Percentiles rank a stretch among this genome's conserved stretches.
phyloP scores from a whole-genome alignment of 140 eudicot genomes.

The Oenanthe javanica region DNA sequence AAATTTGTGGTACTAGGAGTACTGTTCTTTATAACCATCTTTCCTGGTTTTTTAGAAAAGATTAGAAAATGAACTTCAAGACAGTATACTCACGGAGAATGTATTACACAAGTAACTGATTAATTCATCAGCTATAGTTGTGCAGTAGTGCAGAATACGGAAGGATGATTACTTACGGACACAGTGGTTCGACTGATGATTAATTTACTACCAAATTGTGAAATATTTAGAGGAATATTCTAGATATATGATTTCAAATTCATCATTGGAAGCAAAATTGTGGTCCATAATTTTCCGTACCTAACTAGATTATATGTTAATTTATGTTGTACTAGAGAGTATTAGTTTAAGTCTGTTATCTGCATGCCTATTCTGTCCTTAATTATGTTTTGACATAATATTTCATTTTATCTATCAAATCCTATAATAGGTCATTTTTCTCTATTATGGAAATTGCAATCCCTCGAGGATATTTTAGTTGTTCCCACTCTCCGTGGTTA shows the following conservation, averaged over 20 bases:
- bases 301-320: constrained; percentile 1
- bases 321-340: not conserved
- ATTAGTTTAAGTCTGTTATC: not conserved
- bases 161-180: not conserved
- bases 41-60: not conserved
- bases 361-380: not conserved
- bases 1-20: not conserved
- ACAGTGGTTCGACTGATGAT: not conserved
- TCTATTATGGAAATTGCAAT: not conserved
- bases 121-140: not conserved
- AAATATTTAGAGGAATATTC: not conserved
- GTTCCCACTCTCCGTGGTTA: not conserved
- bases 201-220: not conserved
- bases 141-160: not conserved
- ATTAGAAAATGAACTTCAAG: not conserved
- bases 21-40: not conserved
- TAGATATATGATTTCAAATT: not conserved
- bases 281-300: constrained; percentile 10
- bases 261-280: constrained; percentile 1
- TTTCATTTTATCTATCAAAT: not conserved
- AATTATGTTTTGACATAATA: not conserved
- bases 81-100: not conserved
- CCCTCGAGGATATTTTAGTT: not conserved
- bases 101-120: not conserved
- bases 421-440: not conserved